phyloP scores from a whole-genome alignment of 495 filamentous ascomycete genomes.

The Penicillium odoratum region DNA sequence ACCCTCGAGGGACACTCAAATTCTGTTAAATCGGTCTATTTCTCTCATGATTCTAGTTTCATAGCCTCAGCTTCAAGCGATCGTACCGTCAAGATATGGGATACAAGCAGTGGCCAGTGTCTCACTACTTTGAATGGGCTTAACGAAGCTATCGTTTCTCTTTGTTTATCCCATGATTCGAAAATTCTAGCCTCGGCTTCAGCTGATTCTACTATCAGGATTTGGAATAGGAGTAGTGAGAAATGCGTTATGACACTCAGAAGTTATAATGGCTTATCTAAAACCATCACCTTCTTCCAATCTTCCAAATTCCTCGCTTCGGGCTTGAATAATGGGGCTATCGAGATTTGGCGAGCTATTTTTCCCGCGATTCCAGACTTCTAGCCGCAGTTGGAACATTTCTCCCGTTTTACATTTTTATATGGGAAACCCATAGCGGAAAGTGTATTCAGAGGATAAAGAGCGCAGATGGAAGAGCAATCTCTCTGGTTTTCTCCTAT shows the following conservation, averaged over 20 bases:
- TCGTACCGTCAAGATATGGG: background rate
- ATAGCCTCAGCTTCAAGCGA: background rate
- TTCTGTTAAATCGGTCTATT: background rate
- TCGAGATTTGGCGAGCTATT: background rate
- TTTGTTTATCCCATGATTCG: background rate
- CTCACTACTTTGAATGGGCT: background rate
- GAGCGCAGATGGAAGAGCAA: too few relatives aligned
- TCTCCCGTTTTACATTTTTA: too few relatives aligned
- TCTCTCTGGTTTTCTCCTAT: too few relatives aligned
- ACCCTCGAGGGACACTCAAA: background rate
- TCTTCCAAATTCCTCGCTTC: background rate
- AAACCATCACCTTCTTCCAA: background rate
- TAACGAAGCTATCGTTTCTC: background rate
- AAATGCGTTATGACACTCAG: too few relatives aligned
- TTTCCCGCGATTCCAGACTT: too few relatives aligned
- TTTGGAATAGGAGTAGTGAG: background rate
- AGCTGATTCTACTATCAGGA: background rate
- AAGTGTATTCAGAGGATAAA: too few relatives aligned
- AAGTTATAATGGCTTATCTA: background rate
- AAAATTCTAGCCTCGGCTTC: slow-evolving; percentile 2
- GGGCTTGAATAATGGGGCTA: background rate
- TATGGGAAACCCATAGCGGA: too few relatives aligned
- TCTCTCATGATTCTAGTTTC: background rate
- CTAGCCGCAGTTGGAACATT: too few relatives aligned
- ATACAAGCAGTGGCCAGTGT: background rate